Base-by-base conservation (phyloP, 768 basidiomycete genomes). In the Boletus rubropictus region DNA sequence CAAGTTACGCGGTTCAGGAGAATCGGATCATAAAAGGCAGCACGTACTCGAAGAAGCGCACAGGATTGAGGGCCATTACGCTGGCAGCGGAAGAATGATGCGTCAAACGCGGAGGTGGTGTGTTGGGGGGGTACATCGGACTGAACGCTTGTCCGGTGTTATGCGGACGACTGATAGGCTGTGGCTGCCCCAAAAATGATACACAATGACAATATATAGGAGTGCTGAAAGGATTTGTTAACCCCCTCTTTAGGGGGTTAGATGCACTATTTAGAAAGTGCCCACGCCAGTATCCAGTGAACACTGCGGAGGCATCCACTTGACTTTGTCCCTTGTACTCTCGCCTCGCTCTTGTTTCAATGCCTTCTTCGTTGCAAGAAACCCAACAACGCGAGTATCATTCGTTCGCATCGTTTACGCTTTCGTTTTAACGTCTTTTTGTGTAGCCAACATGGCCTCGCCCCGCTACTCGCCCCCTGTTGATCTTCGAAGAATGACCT, bases 401-500 rank as follows among this genome's bases (percentile, higher is more conserved):
- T 33, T 21, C 35, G 15, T 24, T 14, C 5, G 7, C 18, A 3
- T 4, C 3, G 28, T 33, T 22, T 15, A 5, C 1, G 17, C 6
- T 8, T 21, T n/a, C 22, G 31, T 34, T 33, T 18, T 42, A 8
- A 43, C 40, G 7, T 36, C 27, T 40, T 25, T 49, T 24, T 47
- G 9, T 36, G 29, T 24, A 64, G 57, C 50, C 40, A 57, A 48
- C 51, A 47, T 53, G 42, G 43, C 50, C 36, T 40, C 50, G 8
- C 55, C 50, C 7, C 62, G 55, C 39, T 29, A 54, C 53, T 63
- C 71, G 22, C 63, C 71, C 46, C 64, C 71, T 44, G 60, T 68
- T 40, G 78, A 80, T 58, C 69, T 80, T 39, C 75, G 79, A 36
- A 77, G 76, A 58, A 78, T 82, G 67, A 77, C 76, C 17, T 80